These are phyloP conservation scores for Fusarium euwallaceae DNA, from an alignment of 2,329 filamentous ascomycete genomes.

Conservation along the genomic window DNA sequence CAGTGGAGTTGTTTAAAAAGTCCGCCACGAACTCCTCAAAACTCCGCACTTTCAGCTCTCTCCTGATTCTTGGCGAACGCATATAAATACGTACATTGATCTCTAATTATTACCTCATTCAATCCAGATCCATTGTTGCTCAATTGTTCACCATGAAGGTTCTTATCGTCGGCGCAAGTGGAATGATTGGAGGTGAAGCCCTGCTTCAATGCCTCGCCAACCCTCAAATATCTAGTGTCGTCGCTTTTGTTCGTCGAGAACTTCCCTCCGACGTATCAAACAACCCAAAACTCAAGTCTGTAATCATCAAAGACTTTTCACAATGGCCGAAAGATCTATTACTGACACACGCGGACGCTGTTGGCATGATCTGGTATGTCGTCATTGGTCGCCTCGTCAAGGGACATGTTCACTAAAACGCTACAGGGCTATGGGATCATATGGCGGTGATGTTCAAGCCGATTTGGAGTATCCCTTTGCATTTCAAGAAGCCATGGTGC, in stretches of 20 bases:
- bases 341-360: slow-evolving; percentile 27
- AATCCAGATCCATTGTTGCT: too few relatives aligned
- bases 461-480: slow-evolving; percentile 42
- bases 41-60: neutral
- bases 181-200: slow-evolving; percentile 51
- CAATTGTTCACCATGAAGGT: slow-evolving; percentile 49
- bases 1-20: neutral
- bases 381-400: neutral
- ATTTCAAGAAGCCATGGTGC: slow-evolving; percentile 25
- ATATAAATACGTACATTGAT: neutral
- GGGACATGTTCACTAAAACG: neutral
- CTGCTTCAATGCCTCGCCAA: slow-evolving; percentile 51
- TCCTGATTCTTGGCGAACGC: neutral
- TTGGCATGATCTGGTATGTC: slow-evolving; percentile 43
- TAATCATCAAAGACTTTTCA: slow-evolving; percentile 39
- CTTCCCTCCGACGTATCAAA: slow-evolving; percentile 36
- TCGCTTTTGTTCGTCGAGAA: slow-evolving; percentile 50
- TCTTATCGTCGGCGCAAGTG: slow-evolving; percentile 52
- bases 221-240: slow-evolving; percentile 46
- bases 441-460: slow-evolving; percentile 27
- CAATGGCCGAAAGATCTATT: slow-evolving; percentile 35
- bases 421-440: slow-evolving; percentile 39
- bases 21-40: neutral
- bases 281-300: slow-evolving; percentile 26
- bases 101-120: too few relatives aligned